phyloP scores from a whole-genome alignment of 2,329 filamentous ascomycete genomes.

The Huntiella savannae region DNA sequence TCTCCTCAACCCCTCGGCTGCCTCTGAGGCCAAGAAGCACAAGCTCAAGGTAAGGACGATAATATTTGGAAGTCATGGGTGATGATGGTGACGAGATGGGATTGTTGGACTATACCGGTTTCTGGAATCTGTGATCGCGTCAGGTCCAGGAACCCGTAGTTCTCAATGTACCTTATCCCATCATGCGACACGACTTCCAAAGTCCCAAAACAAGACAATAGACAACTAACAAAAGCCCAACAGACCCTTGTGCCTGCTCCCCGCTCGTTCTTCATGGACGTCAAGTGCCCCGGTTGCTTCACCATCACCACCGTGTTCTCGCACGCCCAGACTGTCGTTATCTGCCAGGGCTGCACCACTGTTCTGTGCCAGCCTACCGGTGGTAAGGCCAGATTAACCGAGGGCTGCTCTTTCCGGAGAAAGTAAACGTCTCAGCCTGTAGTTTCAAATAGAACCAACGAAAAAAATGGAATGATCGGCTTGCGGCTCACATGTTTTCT shows the following conservation, averaged over 20 bases:
- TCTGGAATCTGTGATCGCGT: background rate
- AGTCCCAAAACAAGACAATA: too few relatives aligned
- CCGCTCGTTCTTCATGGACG: slow-evolving; percentile 99
- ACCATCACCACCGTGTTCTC: slow-evolving; percentile 99
- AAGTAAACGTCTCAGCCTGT: slow-evolving; percentile 51
- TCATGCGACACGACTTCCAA: too few relatives aligned
- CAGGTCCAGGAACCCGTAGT: background rate
- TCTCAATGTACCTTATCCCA: background rate
- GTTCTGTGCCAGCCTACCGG: slow-evolving; percentile 98
- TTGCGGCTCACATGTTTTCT: slow-evolving; percentile 12
- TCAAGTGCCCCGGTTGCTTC: slow-evolving; percentile 99
- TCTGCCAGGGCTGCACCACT: slow-evolving; percentile 98
- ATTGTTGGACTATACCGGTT: background rate
- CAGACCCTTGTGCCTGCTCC: slow-evolving; percentile 87
- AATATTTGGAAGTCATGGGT: too few relatives aligned
- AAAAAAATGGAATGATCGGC: slow-evolving; percentile 12
- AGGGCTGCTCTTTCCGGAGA: slow-evolving; percentile 99
- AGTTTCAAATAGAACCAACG: slow-evolving; percentile 17
- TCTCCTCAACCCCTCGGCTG: slow-evolving; percentile 96
- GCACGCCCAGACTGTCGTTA: slow-evolving; percentile 99
- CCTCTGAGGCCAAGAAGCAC: slow-evolving; percentile 98
- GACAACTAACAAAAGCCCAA: slow-evolving; percentile 9
- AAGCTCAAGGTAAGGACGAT: slow-evolving; percentile 78
- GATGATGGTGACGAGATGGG: too few relatives aligned
- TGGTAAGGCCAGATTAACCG: slow-evolving; percentile 95